Evolutionary conservation across 768 basidiomycete genomes (phyloP).

Genomic region (Chlorophyllum brunneum): DNA sequence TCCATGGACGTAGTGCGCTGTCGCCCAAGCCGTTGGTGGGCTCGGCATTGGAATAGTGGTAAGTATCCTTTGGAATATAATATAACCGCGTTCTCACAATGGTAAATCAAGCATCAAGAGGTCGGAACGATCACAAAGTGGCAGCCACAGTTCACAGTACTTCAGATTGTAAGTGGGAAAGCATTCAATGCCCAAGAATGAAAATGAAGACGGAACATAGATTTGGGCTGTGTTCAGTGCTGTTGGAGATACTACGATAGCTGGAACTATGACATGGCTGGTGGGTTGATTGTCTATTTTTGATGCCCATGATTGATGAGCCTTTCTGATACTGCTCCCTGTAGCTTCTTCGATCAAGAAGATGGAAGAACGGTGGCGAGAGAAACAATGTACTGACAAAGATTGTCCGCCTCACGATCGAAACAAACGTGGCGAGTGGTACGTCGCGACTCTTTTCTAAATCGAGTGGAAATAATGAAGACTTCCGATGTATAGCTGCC

Average conservation of each 20-base stretch:
- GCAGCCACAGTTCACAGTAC: neutral
- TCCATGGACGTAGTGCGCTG: neutral
- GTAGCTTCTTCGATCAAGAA: conserved; percentile 2
- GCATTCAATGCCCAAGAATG: no score
- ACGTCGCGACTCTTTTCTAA: no score
- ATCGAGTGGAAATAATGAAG: neutral
- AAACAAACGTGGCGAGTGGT: neutral
- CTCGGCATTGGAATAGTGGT: conserved; percentile 7
- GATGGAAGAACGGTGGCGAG: neutral
- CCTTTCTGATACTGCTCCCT: no score
- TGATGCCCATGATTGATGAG: no score
- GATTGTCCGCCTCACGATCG: conserved; percentile 3
- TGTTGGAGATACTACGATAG: neutral
- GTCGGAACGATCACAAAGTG: conserved; percentile 3
- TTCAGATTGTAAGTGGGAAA: conserved; percentile 6
- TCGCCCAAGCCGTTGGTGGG: conserved; percentile 3
- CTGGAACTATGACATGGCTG: neutral
- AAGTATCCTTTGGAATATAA: neutral
- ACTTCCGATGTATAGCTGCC: neutral
- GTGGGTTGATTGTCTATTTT: neutral
- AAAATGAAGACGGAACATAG: neutral
- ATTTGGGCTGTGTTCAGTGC: conserved; percentile 1
- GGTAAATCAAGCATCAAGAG: conserved; percentile 4
- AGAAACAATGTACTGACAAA: neutral
- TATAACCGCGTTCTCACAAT: no score